Evolutionary conservation across 2,329 filamentous ascomycete species (phyloP).

Genomic region (Colletotrichum somersetense): DNA sequence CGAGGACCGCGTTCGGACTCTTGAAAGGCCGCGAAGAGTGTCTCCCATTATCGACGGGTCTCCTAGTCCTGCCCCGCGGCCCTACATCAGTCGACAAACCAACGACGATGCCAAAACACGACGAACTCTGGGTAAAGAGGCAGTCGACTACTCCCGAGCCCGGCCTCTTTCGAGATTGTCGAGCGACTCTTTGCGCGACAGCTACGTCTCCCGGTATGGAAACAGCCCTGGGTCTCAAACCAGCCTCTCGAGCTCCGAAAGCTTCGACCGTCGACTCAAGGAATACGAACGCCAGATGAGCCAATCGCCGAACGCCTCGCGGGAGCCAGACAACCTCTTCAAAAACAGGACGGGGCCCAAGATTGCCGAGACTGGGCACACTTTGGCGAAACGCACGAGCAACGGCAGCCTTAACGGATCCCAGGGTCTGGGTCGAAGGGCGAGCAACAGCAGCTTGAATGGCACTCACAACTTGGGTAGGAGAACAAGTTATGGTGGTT

Average conservation of each 20-base stretch:
- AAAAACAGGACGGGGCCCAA: constrained; percentile 51
- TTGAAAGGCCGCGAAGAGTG: constrained; percentile 47
- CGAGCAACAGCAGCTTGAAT: constrained; percentile 44
- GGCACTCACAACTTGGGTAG: constrained; percentile 24
- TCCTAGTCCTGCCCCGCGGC: constrained; percentile 64
- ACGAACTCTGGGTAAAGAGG: constrained; percentile 47
- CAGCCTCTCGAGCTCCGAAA: constrained; percentile 41
- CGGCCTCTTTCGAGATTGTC: constrained; percentile 42
- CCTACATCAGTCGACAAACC: constrained; percentile 54
- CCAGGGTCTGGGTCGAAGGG: constrained; percentile 23
- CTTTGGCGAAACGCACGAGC: constrained; percentile 52
- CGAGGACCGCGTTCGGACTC: constrained; percentile 47
- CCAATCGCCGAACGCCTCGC: constrained; percentile 40
- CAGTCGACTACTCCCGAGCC: constrained; percentile 48
- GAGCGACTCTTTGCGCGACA: constrained; percentile 44
- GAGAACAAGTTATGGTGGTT: constrained; percentile 43
- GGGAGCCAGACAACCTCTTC: constrained; percentile 51
- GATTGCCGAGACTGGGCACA: constrained; percentile 53
- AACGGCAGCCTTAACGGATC: constrained; percentile 49
- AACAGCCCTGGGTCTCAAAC: constrained; percentile 39
- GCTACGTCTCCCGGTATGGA: constrained; percentile 43
- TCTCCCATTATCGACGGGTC: constrained; percentile 55
- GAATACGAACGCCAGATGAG: constrained; percentile 37
- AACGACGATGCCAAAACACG: constrained; percentile 50
- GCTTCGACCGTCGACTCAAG: constrained; percentile 30